phyloP scores from a whole-genome alignment of 73 alveolate genomes.

The Paramecium caudatum region DNA sequence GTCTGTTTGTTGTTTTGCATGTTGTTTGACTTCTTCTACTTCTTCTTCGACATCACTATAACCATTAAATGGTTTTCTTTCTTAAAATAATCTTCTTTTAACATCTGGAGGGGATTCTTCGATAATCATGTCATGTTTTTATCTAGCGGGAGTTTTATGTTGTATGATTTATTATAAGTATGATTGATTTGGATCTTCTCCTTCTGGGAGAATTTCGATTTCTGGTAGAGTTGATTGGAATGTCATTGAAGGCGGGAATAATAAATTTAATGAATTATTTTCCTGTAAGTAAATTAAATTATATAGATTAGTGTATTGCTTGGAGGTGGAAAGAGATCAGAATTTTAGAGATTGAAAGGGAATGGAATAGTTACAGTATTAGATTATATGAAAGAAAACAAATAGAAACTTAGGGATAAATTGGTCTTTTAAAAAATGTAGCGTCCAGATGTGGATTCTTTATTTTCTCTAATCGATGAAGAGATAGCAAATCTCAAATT shows the following conservation, averaged over 20 bases:
- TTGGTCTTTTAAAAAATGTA: background rate
- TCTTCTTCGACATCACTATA: background rate
- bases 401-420: background rate
- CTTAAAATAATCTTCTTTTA: constrained; percentile 29
- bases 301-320: constrained; percentile 29
- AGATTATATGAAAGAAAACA: background rate
- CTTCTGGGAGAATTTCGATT: background rate
- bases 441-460: background rate
- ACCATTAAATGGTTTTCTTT: constrained; percentile 13
- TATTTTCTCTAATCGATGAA: background rate
- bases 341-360: constrained; percentile 1
- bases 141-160: background rate
- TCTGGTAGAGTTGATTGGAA: constrained; percentile 10
- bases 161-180: background rate
- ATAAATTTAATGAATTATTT: constrained; percentile 18
- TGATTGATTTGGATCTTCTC: constrained; percentile 6
- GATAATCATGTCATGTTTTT: background rate
- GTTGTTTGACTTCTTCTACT: constrained; percentile 6
- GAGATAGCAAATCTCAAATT: background rate
- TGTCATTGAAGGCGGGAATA: background rate
- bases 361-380: constrained; percentile 1
- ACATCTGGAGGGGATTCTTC: background rate
- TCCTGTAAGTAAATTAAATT: constrained; percentile 12
- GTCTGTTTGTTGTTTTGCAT: background rate
- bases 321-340: background rate